Evolutionary conservation across 2,329 filamentous ascomycete genomes (phyloP).

Genomic region (Botrytis medusae): DNA sequence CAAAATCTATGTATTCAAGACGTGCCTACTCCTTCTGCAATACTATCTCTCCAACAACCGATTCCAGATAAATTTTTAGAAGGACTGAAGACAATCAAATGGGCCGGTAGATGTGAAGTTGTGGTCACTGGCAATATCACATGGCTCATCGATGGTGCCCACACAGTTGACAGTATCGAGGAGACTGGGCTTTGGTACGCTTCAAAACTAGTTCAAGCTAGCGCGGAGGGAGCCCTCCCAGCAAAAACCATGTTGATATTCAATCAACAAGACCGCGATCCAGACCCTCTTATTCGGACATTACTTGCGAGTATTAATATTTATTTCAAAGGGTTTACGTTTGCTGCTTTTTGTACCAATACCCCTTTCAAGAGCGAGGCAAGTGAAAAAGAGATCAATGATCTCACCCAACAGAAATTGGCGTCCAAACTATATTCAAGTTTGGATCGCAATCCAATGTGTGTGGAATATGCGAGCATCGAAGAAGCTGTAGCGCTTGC

Average conservation of each 20-base stretch:
- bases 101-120: conserved; percentile 75
- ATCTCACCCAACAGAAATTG: conserved; percentile 64
- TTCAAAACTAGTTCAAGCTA: conserved; percentile 38
- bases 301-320: neutral
- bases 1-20: conserved; percentile 41
- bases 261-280: conserved; percentile 88
- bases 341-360: conserved; percentile 82
- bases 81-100: conserved; percentile 71
- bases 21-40: conserved; percentile 2
- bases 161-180: conserved; percentile 85
- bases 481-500: conserved; percentile 61
- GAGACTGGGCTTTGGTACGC: conserved; percentile 81
- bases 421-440: conserved; percentile 61
- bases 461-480: conserved; percentile 64
- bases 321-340: conserved; percentile 56
- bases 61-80: conserved; percentile 64
- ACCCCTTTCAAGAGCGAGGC: conserved; percentile 51
- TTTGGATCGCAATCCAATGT: conserved; percentile 48
- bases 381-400: conserved; percentile 43
- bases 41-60: neutral
- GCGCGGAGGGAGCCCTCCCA: conserved; percentile 10
- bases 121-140: conserved; percentile 56
- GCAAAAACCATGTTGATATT: conserved; percentile 65
- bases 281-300: conserved; percentile 50
- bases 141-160: conserved; percentile 94